Evolutionary conservation across 768 basidiomycete genomes (phyloP).

Genomic region (Favolaschia claudopus): DNA sequence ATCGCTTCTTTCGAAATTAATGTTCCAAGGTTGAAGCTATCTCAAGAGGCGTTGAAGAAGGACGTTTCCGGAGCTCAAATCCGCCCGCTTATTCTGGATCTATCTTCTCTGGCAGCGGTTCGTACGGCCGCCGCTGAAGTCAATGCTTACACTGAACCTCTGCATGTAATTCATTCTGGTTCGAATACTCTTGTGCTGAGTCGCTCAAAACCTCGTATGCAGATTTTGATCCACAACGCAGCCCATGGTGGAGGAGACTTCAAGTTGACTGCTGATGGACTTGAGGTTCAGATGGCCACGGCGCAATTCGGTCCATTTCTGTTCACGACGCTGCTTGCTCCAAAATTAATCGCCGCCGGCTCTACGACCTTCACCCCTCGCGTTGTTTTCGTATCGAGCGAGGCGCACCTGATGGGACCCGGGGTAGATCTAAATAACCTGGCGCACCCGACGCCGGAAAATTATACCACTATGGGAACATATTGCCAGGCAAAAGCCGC

Average conservation of each 20-base stretch:
- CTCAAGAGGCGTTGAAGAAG: background rate
- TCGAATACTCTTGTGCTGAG: background rate
- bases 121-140: conserved; percentile 15
- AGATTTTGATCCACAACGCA: conserved; percentile 17
- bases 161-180: background rate
- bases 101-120: conserved; percentile 2
- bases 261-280: background rate
- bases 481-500: too few relatives aligned
- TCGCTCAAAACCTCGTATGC: too few relatives aligned
- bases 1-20: background rate
- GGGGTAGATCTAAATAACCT: too few relatives aligned
- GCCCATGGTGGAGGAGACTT: background rate
- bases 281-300: conserved; percentile 5
- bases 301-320: conserved; percentile 16
- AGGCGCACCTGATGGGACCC: too few relatives aligned
- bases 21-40: background rate
- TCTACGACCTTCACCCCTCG: background rate
- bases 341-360: conserved; percentile 6
- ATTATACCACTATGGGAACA: too few relatives aligned
- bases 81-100: conserved; percentile 8
- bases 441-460: too few relatives aligned
- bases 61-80: background rate
- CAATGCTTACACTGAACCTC: conserved; percentile 7
- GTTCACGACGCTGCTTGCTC: conserved; percentile 7
- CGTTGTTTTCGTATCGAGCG: conserved; percentile 11